A percentile compares a stretch with the other conserved stretches of the same genome.
phyloP scores from a whole-genome alignment of 768 basidiomycete species.

The Leccinum boreale region DNA sequence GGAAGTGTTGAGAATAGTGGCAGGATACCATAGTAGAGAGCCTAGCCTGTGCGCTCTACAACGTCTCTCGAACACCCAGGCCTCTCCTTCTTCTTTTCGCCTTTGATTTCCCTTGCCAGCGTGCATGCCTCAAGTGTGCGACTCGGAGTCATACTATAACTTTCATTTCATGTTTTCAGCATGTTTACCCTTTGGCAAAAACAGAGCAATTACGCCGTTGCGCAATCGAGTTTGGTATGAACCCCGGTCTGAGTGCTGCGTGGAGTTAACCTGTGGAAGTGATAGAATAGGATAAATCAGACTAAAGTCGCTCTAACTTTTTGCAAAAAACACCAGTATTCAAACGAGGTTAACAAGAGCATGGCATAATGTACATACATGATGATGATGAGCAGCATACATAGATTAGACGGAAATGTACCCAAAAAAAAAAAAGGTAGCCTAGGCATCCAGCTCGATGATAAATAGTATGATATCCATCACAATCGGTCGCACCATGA shows the following conservation, averaged over 20 bases:
- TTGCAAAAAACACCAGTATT: background rate
- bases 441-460: background rate
- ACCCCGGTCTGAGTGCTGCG: background rate
- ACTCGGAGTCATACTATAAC: background rate
- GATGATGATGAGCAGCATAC: background rate
- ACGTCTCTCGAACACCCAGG: background rate
- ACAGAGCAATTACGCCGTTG: background rate
- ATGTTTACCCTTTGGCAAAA: background rate
- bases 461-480: background rate
- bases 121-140: slow-evolving; percentile 1
- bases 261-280: background rate
- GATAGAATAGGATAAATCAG: too few relatives aligned
- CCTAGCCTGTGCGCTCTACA: too few relatives aligned
- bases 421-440: background rate
- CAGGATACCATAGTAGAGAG: too few relatives aligned
- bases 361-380: background rate
- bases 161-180: slow-evolving; percentile 16
- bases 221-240: background rate
- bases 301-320: background rate
- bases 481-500: background rate
- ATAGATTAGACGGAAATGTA: too few relatives aligned
- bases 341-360: background rate
- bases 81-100: background rate
- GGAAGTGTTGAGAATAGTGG: too few relatives aligned
- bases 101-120: background rate